Conservation (phyloP, 345 rosid species). For the Eucalyptus polybractea region DNA sequence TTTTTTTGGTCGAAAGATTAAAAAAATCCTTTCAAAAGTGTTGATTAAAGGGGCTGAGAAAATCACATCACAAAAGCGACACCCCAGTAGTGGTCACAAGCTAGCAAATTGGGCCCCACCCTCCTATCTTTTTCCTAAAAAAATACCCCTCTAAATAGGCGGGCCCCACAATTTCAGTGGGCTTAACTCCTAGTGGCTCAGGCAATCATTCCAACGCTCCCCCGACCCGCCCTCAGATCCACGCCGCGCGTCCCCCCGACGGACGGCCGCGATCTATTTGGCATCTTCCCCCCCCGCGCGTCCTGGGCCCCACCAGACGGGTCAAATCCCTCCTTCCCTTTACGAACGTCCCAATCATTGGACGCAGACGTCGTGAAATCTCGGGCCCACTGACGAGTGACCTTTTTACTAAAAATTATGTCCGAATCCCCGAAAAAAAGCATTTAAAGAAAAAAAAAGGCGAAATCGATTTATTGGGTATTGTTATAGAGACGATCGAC, state of each 20-base stretch:
- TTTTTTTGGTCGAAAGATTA: too few relatives aligned
- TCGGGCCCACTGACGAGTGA: background rate
- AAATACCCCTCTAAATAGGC: background rate
- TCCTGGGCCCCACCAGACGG: background rate
- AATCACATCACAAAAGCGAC: background rate
- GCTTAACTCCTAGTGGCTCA: background rate
- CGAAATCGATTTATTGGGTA: background rate
- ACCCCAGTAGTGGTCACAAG: background rate
- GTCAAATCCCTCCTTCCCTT: background rate
- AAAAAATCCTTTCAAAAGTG: too few relatives aligned
- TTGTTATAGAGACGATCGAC: background rate
- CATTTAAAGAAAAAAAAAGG: too few relatives aligned
- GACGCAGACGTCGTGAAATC: background rate
- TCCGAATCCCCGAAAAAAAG: background rate
- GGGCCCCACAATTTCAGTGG: background rate
- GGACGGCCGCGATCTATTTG: background rate
- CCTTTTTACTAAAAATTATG: background rate
- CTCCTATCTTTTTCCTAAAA: background rate
- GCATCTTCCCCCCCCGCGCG: background rate
- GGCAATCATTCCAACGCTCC: background rate
- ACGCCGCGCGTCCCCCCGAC: background rate
- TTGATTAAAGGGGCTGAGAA: background rate
- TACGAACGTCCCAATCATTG: constrained; percentile 18
- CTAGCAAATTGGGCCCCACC: background rate
- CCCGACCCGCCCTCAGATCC: background rate